Percentiles rank a stretch among this genome's conserved stretches.
These are phyloP conservation scores for Acidomyces sp. DNA, from an alignment of 495 filamentous ascomycete species.

Conservation along the genomic window DNA sequence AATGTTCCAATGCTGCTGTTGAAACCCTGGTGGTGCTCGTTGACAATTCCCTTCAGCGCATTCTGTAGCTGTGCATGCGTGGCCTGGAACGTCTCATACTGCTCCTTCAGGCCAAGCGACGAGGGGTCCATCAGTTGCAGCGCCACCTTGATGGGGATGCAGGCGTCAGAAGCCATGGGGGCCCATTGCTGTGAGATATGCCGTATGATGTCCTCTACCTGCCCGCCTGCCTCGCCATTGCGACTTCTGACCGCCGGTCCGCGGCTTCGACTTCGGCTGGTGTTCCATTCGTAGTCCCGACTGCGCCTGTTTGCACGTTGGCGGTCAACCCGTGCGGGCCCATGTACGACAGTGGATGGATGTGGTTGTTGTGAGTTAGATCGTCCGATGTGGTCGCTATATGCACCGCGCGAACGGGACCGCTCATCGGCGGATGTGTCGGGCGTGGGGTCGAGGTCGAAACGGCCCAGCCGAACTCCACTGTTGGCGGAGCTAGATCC, in stretches of 20 bases:
- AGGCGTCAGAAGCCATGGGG: slow-evolving; percentile 75
- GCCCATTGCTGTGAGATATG: slow-evolving; percentile 81
- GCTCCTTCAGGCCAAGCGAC: slow-evolving; percentile 78
- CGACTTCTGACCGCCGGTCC: slow-evolving; percentile 1
- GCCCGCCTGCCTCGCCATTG: slow-evolving; percentile 1
- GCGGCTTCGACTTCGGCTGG: slow-evolving; percentile 19
- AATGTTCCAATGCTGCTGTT: slow-evolving; percentile 98
- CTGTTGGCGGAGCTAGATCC: slow-evolving; percentile 3
- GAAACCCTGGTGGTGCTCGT: slow-evolving; percentile 98
- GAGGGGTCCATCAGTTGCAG: slow-evolving; percentile 87
- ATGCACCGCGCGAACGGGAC: slow-evolving; percentile 28
- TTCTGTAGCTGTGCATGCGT: slow-evolving; percentile 75
- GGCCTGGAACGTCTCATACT: slow-evolving; percentile 68
- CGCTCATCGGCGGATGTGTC: slow-evolving; percentile 18
- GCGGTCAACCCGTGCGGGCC: slow-evolving; percentile 24
- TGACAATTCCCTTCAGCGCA: slow-evolving; percentile 88
- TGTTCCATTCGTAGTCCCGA: slow-evolving; percentile 7
- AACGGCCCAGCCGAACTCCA: slow-evolving; percentile 2
- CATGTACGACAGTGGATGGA: too few relatives aligned
- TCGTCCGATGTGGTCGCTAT: too few relatives aligned
- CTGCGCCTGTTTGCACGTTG: slow-evolving; percentile 22
- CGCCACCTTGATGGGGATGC: slow-evolving; percentile 83
- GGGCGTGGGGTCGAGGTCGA: slow-evolving; percentile 17
- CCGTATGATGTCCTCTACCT: slow-evolving; percentile 44
- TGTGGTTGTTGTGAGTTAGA: too few relatives aligned